Conservation (phyloP, 108 stramenopile species). For the Cyclotella cryptica region DNA sequence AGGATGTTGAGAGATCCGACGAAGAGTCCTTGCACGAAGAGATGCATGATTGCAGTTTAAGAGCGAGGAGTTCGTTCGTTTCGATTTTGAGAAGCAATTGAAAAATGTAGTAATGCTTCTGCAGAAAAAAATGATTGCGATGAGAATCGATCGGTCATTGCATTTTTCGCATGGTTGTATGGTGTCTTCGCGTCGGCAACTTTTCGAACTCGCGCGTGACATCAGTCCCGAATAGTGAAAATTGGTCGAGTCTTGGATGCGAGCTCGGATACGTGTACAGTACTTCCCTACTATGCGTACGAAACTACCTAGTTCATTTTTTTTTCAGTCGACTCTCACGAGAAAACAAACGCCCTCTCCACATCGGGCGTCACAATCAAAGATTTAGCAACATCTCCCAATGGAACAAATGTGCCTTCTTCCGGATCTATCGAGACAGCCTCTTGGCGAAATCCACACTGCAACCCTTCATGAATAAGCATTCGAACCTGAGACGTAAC, state of each 20-base stretch:
- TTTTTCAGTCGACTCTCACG: conserved; percentile 5
- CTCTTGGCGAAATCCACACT: conserved; percentile 83
- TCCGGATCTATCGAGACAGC: conserved; percentile 78
- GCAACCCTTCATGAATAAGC: conserved; percentile 81
- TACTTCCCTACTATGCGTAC: too few species aligned
- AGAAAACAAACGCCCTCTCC: conserved; percentile 52
- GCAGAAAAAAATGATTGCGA: not conserved
- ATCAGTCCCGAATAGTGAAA: not conserved
- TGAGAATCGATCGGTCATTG: not conserved
- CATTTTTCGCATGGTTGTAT: not conserved
- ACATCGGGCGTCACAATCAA: conserved; percentile 85
- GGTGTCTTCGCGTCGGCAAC: conserved; percentile 1
- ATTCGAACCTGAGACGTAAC: conserved; percentile 56
- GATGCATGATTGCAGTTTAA: not conserved
- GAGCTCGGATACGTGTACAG: not conserved
- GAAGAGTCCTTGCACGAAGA: conserved; percentile 38
- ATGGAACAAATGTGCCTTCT: conserved; percentile 56
- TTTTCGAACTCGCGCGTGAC: conserved; percentile 1
- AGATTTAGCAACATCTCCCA: conserved; percentile 81
- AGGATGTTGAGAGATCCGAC: conserved; percentile 29
- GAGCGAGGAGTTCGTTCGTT: not conserved
- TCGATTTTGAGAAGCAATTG: not conserved
- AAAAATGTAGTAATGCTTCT: not conserved
- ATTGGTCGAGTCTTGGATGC: not conserved
- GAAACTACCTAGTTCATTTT: too few species aligned